phyloP scores from a whole-genome alignment of 805 yeast genomes.

The Kodamaea leandrae region DNA sequence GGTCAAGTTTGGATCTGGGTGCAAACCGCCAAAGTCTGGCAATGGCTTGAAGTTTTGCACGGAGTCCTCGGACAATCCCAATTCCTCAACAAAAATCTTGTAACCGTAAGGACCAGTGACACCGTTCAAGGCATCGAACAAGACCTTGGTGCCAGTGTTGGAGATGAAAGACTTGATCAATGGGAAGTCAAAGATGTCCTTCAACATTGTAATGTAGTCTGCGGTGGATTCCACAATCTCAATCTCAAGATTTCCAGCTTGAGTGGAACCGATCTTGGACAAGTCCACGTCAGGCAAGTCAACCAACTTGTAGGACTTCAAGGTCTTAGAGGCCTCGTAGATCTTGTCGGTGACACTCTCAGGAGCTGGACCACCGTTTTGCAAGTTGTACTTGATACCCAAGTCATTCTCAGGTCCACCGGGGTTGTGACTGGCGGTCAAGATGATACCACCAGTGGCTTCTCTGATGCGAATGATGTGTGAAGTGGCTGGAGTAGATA shows the following conservation, averaged over 20 bases:
- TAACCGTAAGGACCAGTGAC: constrained; percentile 96
- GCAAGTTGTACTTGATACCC: constrained; percentile 92
- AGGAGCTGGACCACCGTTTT: constrained; percentile 98
- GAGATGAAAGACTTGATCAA: constrained; percentile 70
- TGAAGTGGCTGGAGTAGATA: constrained; percentile 97
- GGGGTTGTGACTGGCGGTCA: constrained; percentile 96
- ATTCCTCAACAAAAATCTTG: constrained; percentile 78
- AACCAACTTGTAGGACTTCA: constrained; percentile 60
- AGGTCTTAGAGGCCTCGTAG: constrained; percentile 60
- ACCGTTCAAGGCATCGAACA: constrained; percentile 91
- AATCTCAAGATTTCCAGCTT: constrained; percentile 57
- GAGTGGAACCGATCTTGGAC: constrained; percentile 48
- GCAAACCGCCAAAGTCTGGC: constrained; percentile 95
- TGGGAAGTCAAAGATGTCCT: constrained; percentile 82
- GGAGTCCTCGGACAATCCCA: constrained; percentile 67
- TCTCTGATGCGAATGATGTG: constrained; percentile 74
- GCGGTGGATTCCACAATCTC: constrained; percentile 81
- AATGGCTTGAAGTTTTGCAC: constrained; percentile 78
- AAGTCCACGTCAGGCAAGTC: constrained; percentile 68
- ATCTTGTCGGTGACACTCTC: constrained; percentile 89
- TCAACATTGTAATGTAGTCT: constrained; percentile 76
- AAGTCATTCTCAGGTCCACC: constrained; percentile 92
- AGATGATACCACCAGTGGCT: constrained; percentile 90
- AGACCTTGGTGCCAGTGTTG: constrained; percentile 50
- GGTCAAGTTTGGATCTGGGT: constrained; percentile 96